These are phyloP conservation scores for Pseudopyrenochaeta lycopersici DNA, from an alignment of 2,329 filamentous ascomycete genomes.

Conservation along the genomic window DNA sequence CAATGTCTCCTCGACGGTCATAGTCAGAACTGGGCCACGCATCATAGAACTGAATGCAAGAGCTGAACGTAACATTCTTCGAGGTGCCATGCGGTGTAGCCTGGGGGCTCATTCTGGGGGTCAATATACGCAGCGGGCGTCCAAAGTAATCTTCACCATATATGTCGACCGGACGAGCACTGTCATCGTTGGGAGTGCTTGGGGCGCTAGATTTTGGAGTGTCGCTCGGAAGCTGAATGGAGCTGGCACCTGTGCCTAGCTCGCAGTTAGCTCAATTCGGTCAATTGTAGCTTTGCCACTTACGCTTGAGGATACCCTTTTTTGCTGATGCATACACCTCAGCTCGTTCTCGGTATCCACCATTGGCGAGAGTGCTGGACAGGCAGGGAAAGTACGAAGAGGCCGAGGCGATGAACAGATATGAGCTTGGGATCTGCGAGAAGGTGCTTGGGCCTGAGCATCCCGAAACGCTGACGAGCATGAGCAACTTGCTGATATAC, in stretches of 20 bases:
- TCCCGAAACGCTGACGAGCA: no score
- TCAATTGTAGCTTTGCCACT: constrained; percentile 37
- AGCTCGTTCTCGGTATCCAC: constrained; percentile 87
- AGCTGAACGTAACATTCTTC: constrained; percentile 79
- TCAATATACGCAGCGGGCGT: constrained; percentile 73
- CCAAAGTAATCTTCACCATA: constrained; percentile 97
- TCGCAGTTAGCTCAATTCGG: constrained; percentile 15
- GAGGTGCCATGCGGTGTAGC: constrained; percentile 75
- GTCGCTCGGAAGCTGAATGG: constrained; percentile 72
- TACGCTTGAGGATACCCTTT: constrained; percentile 95
- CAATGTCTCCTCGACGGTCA: constrained; percentile 93
- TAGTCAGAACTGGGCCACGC: constrained; percentile 97
- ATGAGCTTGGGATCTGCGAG: no score
- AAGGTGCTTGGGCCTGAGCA: no score
- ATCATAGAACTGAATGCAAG: constrained; percentile 92
- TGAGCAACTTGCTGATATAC: no score
- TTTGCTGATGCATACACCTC: constrained; percentile 91
- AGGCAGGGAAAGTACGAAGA: no score
- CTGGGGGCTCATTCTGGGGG: constrained; percentile 80
- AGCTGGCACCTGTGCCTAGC: constrained; percentile 51
- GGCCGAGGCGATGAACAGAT: no score
- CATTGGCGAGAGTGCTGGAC: no score
- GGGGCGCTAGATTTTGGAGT: constrained; percentile 87
- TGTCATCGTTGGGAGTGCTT: constrained; percentile 83
- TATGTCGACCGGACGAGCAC: constrained; percentile 53